Base-by-base conservation (phyloP, 768 basidiomycete genomes). In the Hemileccinum impolitum region DNA sequence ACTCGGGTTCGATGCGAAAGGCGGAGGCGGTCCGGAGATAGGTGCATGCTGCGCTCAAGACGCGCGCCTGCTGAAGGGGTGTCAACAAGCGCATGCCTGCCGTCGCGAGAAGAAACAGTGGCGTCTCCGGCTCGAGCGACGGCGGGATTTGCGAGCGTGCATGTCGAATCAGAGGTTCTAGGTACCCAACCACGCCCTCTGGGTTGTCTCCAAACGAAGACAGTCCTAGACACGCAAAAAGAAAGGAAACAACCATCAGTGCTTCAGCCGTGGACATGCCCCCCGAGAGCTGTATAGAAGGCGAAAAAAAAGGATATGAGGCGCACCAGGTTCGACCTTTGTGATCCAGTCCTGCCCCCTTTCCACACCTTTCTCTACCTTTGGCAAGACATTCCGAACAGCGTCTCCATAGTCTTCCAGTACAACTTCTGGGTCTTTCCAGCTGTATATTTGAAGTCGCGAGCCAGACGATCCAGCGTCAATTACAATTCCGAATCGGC, bases 391-490 rank as follows among this genome's bases (percentile, higher is more conserved):
- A 52, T 79, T 72, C 10, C 76, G 71, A 7, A 80, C 75, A 15
- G 73, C 68, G 19, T 73, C 70, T 48, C 73, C 73, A 42, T 77
- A 73, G 50, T 80, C 75, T 48, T 79, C 74, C 15, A 77, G 73
- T 38, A 84, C 73, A 8, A 75, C 66, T 48, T 80, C 76, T 18
- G 94, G 87, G 66, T 97, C 87, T 54, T 80, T 80, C 96, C 95
- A 99, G 66, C 90, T 93, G 72, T 99, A 98, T 58, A 98, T 92
- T 67, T 97, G 94, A 31, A 97, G 74, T 46, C 96, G 76, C 5
- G 95, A 97, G 25, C 96, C 96, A 19, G 94, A 97, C 66, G 94
- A 96, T 52, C 96, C 96, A 64, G 96, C 96, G 75, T 99, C 96
- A 68, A 99, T 91, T 54, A 98, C 94, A 51, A 98, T 80, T 51